Evolutionary conservation across 2,329 filamentous ascomycete genomes (phyloP), one percentile per base, ranked within the genome.

Genomic region (Aaosphaeria pasadenensis): DNA sequence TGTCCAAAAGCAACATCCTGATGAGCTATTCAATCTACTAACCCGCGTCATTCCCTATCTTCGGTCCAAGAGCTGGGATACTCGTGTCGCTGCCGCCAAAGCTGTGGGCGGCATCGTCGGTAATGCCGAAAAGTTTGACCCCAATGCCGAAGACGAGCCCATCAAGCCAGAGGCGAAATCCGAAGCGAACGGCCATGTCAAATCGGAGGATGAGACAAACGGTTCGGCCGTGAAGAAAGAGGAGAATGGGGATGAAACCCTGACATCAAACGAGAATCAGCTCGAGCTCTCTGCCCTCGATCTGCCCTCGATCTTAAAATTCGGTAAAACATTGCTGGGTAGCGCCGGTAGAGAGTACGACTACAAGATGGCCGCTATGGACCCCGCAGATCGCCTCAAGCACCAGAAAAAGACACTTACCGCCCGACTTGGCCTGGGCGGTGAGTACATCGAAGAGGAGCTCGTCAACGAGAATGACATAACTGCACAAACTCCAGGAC

Each of bases 1-100:
- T 73, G 94, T 96, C 71, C 95, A 99, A 73, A 97, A 96, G 69
- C 89, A 94, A 70, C 94, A 97, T 63, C 94, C 94, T 0, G 92
- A 99, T 73, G 95, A 99, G 71, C 78, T 99, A 1, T 97, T 97
- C 74, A 96, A 97, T 66, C 81, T 99, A 5, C 80, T 99, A 9
- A 92, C 90, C 30, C 82, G 92, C 51, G 91, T 99, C 31, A 86
- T 99, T n/a, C 92, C 94, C 1, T 99, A 96, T 71, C 80, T 99
- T 30, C 85, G 89, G 49, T 92, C 94, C 59, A 96, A 92, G 69
- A 92, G 91, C 66, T 99, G 94, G 94, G 94, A 99, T 66, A 99
- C 94, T 29, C 81, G 95, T 58, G 91, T 87, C 52, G 95, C 94
- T 46, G 88, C 95, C 42, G 91, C 92, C 58, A 95, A 92, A 72